Evolutionary conservation across 176 grass and related monocot species (phyloP).

Genomic region (Eleusine coracana): DNA sequence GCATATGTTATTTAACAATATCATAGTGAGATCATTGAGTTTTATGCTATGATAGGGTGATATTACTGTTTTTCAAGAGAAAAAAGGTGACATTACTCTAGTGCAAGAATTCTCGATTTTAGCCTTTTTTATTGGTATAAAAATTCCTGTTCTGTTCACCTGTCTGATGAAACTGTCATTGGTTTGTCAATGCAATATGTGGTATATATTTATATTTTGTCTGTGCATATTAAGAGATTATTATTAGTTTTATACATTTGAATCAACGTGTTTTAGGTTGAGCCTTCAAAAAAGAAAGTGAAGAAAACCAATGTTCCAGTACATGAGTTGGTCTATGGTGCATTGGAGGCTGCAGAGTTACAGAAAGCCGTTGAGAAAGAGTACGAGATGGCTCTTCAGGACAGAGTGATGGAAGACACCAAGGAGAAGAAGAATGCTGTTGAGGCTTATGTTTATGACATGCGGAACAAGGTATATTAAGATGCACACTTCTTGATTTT

Average conservation of each 20-base stretch:
- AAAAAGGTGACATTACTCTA: neutral
- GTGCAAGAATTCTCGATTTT: neutral
- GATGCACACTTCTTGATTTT: neutral
- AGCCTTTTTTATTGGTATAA: neutral
- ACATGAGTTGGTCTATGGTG: constrained; percentile 74
- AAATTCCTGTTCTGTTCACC: neutral
- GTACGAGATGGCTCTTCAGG: constrained; percentile 97
- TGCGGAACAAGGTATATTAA: constrained; percentile 81
- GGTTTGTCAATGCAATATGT: too few relatives aligned
- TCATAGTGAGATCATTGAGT: neutral
- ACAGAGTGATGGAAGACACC: constrained; percentile 98
- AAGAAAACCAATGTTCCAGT: constrained; percentile 85
- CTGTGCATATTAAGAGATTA: too few relatives aligned
- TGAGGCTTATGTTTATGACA: constrained; percentile 98
- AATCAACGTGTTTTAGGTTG: constrained; percentile 43
- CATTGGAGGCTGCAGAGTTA: constrained; percentile 59
- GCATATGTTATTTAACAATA: neutral
- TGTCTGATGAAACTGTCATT: too few relatives aligned
- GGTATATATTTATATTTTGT: too few relatives aligned
- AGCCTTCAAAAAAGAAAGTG: constrained; percentile 81
- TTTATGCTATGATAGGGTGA: neutral
- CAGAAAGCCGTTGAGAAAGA: constrained; percentile 87
- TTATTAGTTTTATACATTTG: neutral
- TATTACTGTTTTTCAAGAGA: neutral
- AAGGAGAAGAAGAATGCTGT: constrained; percentile 98